phyloP scores from a whole-genome alignment of 306 rosid species.

The Leucaena leucocephala region DNA sequence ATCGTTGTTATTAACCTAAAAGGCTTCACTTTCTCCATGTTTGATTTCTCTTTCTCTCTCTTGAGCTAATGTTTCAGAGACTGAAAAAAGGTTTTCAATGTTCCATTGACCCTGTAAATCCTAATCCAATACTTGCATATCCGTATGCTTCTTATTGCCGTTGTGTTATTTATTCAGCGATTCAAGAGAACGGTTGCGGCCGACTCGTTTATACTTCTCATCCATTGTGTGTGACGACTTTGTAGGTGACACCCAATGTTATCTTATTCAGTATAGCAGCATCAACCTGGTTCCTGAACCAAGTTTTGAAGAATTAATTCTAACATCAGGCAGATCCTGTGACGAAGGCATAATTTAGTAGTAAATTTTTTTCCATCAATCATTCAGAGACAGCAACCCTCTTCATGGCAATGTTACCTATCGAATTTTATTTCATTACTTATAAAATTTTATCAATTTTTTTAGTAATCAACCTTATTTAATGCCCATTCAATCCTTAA shows the following conservation, averaged over 20 bases:
- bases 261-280: constrained; percentile 9
- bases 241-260: constrained; percentile 51
- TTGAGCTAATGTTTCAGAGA: constrained; percentile 21
- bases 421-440: constrained; percentile 9
- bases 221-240: constrained; percentile 57
- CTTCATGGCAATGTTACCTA: not conserved
- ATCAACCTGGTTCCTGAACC: constrained; percentile 44
- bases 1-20: constrained; percentile 23
- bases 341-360: not conserved
- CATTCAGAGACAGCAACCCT: not conserved
- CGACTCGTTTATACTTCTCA: constrained; percentile 44
- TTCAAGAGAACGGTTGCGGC: constrained; percentile 49
- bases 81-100: constrained; percentile 26
- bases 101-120: constrained; percentile 14
- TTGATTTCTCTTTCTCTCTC: not conserved
- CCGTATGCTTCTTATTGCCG: constrained; percentile 27
- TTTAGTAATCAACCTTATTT: no score
- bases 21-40: constrained; percentile 45
- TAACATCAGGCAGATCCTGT: not conserved
- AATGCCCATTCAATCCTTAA: no score
- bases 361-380: not conserved
- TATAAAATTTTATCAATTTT: no score
- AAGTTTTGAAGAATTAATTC: constrained; percentile 11
- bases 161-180: constrained; percentile 2
- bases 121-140: constrained; percentile 44